Base-by-base conservation (phyloP, 805 yeast genomes). In the Suhomyces faveliae region DNA sequence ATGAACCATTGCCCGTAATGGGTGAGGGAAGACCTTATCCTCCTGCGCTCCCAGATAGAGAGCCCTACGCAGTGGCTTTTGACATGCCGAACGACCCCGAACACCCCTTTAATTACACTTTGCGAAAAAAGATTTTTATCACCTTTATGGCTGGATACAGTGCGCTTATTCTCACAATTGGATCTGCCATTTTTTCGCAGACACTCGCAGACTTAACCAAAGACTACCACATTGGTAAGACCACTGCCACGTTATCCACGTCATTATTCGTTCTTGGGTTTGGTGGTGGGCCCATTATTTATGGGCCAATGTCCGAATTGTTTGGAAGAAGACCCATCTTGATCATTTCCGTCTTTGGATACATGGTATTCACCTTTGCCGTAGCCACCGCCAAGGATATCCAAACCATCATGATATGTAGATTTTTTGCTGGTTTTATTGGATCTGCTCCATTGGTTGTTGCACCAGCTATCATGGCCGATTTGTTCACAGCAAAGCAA, bases 181-280 rank as follows among this genome's bases (percentile, higher is more conserved):
- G 57, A 20, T 52, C 56, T 10, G 59, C 59, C n/a, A 76, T 88
- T 61, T 88, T 84, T 59, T 80, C 96, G 1, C 74, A 85, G 23
- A 86, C 84, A 3, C 71, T 80, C 9, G 58, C 65, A 0, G 76
- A 65, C 17, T 58, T 89, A 25, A 64, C 77, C 53, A 68, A 54
- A 42, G 66, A 75, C 35, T 91, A 66, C 65, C 79, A 79, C 49
- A 81, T 91, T 42, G 84, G 87, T 37, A 52, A 59, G 5, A 86
- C 82, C 9, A 91, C 83, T n/a, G 85, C 86, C 11, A 78, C 87
- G 19, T 74, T 92, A 41, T 87, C 89, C 48, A 77, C 89, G 8
- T 83, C 97, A 0, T 73, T 90, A 21, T 91, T 81, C 58, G 97
- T 91, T n/a, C 66, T 89, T 37, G 98, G 97, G 9, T 92, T 90